A percentile compares a stretch with the other conserved stretches of the same genome.
Conservation (phyloP, 116 monocot genomes). For the Trichopus zeylanicus region DNA sequence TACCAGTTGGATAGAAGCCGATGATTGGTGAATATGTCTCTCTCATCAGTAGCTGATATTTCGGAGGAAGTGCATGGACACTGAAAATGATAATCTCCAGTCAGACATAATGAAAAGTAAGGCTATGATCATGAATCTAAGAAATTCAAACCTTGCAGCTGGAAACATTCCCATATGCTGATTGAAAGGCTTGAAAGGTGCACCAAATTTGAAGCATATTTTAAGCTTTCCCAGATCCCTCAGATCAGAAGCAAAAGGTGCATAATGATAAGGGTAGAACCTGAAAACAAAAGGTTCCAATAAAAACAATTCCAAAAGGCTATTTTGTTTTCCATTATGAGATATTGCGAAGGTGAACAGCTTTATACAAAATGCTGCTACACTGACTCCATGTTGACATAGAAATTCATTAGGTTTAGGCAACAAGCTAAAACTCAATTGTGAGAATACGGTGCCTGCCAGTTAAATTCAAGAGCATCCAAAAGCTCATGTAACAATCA, state of each 20-base stretch:
- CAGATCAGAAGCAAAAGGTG: constrained; percentile 91
- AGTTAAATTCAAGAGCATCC: no score
- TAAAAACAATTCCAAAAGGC: not conserved
- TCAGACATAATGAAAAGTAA: not conserved
- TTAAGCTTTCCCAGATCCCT: constrained; percentile 44
- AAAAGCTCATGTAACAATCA: no score
- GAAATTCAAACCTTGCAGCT: constrained; percentile 77
- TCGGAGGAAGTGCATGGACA: constrained; percentile 82
- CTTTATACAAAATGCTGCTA: no score
- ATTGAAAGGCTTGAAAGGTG: constrained; percentile 87
- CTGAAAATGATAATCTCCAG: constrained; percentile 35
- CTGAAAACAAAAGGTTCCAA: no score
- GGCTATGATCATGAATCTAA: not conserved
- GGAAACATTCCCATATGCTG: constrained; percentile 98
- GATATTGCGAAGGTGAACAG: no score
- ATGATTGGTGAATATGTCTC: constrained; percentile 75
- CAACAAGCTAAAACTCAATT: no score
- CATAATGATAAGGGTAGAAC: constrained; percentile 99
- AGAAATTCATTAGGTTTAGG: no score
- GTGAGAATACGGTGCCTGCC: no score
- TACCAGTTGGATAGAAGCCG: constrained; percentile 96
- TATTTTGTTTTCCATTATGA: not conserved
- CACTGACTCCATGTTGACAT: no score
- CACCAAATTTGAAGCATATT: constrained; percentile 59
- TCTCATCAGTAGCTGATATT: constrained; percentile 73